Evolutionary conservation across 1,284 basidiomycete species (phyloP).

Genomic region (Phlebopus sp.): DNA sequence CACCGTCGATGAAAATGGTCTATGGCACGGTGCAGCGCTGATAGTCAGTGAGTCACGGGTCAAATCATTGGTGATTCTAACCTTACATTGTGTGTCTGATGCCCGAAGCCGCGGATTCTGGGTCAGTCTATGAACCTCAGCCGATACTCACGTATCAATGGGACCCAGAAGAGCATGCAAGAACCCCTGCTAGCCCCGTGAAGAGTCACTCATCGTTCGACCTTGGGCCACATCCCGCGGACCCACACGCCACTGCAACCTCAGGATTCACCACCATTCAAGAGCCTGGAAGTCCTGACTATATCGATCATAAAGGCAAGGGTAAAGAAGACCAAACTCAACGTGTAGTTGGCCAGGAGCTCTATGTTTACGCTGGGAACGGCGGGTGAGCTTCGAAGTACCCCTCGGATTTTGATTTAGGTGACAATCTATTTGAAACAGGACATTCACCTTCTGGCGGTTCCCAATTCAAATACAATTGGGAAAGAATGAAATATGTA

Average conservation of each 20-base stretch:
- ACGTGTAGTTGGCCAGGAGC: constrained; percentile 63
- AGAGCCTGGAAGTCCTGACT: constrained; percentile 8
- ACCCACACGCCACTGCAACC: constrained; percentile 50
- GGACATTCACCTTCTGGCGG: constrained; percentile 91
- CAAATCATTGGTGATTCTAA: not conserved
- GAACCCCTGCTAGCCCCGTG: constrained; percentile 14
- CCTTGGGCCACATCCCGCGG: constrained; percentile 68
- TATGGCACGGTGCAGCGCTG: constrained; percentile 88
- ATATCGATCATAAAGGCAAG: constrained; percentile 20
- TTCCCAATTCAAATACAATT: constrained; percentile 88
- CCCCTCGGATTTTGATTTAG: not conserved
- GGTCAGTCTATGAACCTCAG: constrained; percentile 75
- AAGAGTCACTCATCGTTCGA: constrained; percentile 42
- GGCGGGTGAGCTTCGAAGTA: constrained; percentile 48
- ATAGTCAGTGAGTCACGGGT: constrained; percentile 63
- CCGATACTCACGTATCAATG: constrained; percentile 77
- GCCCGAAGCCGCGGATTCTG: constrained; percentile 63
- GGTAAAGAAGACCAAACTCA: constrained; percentile 32
- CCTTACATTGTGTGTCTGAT: constrained; percentile 6
- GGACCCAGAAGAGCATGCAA: constrained; percentile 52
- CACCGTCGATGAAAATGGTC: constrained; percentile 70
- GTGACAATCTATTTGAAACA: constrained; percentile 24
- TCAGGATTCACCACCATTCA: constrained; percentile 15
- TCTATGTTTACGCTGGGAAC: constrained; percentile 76
- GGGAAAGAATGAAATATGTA: constrained; percentile 67